Evolutionary conservation across 805 yeast species (phyloP).

Genomic region (Candida pseudofarinosa): DNA sequence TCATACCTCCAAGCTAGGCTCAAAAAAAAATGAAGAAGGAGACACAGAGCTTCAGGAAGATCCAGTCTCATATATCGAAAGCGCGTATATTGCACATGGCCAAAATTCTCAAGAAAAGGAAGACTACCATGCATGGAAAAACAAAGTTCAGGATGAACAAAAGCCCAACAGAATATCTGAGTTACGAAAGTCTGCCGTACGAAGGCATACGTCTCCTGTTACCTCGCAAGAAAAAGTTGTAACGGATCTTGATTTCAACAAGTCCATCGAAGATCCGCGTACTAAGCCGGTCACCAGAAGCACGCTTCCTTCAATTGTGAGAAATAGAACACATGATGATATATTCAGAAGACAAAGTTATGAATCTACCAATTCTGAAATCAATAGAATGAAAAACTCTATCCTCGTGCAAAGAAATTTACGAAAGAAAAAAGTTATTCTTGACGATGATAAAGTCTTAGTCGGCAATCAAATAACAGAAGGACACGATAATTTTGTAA

Average conservation of each 20-base stretch:
- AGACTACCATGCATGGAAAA: background rate
- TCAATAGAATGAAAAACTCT: slow-evolving; percentile 48
- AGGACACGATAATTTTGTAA: slow-evolving; percentile 88
- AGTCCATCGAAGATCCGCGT: slow-evolving; percentile 1
- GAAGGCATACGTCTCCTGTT: slow-evolving; percentile 14
- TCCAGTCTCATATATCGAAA: background rate
- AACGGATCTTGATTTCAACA: slow-evolving; percentile 1
- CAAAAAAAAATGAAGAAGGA: background rate
- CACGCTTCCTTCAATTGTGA: slow-evolving; percentile 13
- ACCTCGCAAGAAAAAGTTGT: slow-evolving; percentile 1
- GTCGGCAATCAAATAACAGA: slow-evolving; percentile 83
- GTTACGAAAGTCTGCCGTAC: background rate
- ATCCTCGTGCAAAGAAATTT: slow-evolving; percentile 40
- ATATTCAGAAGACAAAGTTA: slow-evolving; percentile 1
- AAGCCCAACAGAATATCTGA: background rate
- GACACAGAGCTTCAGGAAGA: background rate
- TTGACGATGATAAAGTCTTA: slow-evolving; percentile 54
- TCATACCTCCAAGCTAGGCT: background rate
- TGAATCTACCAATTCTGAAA: slow-evolving; percentile 38
- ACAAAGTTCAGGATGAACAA: background rate
- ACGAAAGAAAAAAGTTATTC: slow-evolving; percentile 36
- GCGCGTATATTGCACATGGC: background rate
- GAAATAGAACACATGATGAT: background rate
- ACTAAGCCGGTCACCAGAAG: slow-evolving; percentile 11
- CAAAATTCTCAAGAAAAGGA: background rate